A percentile compares a stretch with the other conserved stretches of the same genome.
Conservation (phyloP, 208 protist genomes). For the Leishmania turanica region DNA sequence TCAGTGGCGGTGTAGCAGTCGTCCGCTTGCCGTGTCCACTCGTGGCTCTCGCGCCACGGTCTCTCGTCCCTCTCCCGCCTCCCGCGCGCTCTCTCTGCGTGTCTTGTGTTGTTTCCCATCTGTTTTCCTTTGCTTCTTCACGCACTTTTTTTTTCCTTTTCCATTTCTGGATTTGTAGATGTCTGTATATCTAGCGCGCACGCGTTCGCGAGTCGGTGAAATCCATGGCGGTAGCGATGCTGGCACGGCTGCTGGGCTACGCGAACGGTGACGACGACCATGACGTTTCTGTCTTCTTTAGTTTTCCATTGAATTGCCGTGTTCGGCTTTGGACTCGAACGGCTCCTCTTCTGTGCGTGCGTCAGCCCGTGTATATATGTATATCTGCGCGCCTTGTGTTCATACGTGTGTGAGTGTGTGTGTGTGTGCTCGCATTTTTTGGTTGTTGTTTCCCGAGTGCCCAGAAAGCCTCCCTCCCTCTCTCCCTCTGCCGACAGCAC, state of each 20-base stretch:
- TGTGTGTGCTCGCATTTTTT: neutral
- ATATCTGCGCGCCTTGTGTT: neutral
- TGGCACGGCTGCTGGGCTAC: neutral
- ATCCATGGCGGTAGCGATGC: neutral
- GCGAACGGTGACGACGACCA: neutral
- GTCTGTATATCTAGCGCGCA: neutral
- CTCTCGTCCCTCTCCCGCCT: neutral
- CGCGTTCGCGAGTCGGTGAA: neutral
- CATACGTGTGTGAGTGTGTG: neutral
- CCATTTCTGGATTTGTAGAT: neutral
- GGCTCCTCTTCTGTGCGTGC: neutral
- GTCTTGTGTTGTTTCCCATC: neutral
- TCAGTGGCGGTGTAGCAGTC: neutral
- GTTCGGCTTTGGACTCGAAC: neutral
- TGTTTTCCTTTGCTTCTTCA: neutral
- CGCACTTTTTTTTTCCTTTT: neutral
- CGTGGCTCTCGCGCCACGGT: neutral
- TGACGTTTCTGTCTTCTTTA: neutral
- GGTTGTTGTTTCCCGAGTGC: neutral
- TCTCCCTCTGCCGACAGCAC: neutral
- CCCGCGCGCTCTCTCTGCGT: neutral
- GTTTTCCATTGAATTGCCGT: neutral
- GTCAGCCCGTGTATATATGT: neutral
- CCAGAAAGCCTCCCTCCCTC: neutral
- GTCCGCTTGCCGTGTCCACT: neutral